These are phyloP conservation scores for Lotmaria passim DNA, from an alignment of 208 protist genomes.

Conservation along the genomic window DNA sequence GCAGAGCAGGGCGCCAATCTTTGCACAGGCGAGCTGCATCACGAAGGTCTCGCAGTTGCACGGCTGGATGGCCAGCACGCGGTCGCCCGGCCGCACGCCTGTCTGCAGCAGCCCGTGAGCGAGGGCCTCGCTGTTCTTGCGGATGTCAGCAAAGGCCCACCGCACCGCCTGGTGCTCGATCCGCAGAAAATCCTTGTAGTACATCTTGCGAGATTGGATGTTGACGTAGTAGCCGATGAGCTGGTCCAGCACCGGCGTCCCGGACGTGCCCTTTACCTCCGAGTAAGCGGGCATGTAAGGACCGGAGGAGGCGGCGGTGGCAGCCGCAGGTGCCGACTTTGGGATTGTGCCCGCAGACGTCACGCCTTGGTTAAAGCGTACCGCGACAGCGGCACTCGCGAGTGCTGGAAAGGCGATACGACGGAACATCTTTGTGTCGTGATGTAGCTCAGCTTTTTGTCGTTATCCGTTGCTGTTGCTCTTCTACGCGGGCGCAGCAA, in stretches of 20 bases:
- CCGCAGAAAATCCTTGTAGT: conserved; percentile 93
- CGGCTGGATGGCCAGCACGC: conserved; percentile 88
- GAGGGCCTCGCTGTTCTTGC: conserved; percentile 93
- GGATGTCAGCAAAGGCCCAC: conserved; percentile 92
- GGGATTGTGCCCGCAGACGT: conserved; percentile 33
- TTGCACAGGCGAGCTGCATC: conserved; percentile 88
- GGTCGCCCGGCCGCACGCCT: conserved; percentile 85
- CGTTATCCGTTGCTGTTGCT: neutral
- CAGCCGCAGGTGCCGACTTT: conserved; percentile 50
- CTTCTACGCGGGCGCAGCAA: neutral
- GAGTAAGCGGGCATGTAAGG: conserved; percentile 79
- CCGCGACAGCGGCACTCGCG: conserved; percentile 22
- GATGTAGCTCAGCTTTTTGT: neutral
- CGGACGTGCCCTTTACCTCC: conserved; percentile 69
- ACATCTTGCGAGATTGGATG: conserved; percentile 94
- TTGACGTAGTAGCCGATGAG: conserved; percentile 94
- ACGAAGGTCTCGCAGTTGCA: conserved; percentile 93
- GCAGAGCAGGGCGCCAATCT: conserved; percentile 86
- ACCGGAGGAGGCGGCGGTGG: conserved; percentile 53
- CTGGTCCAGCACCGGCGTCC: conserved; percentile 83
- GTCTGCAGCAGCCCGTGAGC: conserved; percentile 90
- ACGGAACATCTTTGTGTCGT: conserved; percentile 30
- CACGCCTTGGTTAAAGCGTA: conserved; percentile 41
- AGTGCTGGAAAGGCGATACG: conserved; percentile 30
- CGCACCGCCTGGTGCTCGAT: conserved; percentile 93